Percentiles rank a stretch among this genome's conserved stretches.
Evolutionary conservation across 2,329 filamentous ascomycete genomes (phyloP).

Genomic region (Stagonosporopsis chrysanthemi): DNA sequence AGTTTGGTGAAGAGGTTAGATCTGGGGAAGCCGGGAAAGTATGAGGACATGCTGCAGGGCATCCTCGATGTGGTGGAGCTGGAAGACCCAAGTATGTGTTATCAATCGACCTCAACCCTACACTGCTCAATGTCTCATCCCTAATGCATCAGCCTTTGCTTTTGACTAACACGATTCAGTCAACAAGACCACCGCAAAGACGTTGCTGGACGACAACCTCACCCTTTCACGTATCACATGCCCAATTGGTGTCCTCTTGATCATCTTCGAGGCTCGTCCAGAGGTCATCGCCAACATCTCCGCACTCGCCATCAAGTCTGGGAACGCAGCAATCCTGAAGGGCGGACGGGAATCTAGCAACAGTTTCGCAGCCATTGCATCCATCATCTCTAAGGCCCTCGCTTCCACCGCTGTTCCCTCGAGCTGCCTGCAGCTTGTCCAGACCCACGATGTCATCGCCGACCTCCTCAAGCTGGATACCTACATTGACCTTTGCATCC

Average conservation of each 20-base stretch:
- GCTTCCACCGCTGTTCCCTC: slow-evolving; percentile 77
- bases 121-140: not conserved
- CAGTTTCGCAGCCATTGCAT: slow-evolving; percentile 92
- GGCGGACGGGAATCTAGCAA: slow-evolving; percentile 95
- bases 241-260: slow-evolving; percentile 95
- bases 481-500: slow-evolving; percentile 94
- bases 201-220: slow-evolving; percentile 84
- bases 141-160: not conserved
- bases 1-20: slow-evolving; percentile 90
- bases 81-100: slow-evolving; percentile 79
- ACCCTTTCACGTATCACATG: slow-evolving; percentile 87
- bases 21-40: slow-evolving; percentile 85
- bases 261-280: slow-evolving; percentile 97
- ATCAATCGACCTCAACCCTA: not conserved
- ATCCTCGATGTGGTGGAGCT: slow-evolving; percentile 87
- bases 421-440: slow-evolving; percentile 89
- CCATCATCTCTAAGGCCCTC: slow-evolving; percentile 81
- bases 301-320: slow-evolving; percentile 93
- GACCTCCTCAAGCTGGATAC: slow-evolving; percentile 85
- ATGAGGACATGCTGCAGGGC: slow-evolving; percentile 96
- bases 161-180: slow-evolving; percentile 60
- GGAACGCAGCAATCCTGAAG: slow-evolving; percentile 96
- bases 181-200: slow-evolving; percentile 83
- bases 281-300: slow-evolving; percentile 99
- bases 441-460: slow-evolving; percentile 87